Evolutionary conservation across 441 rosid genomes (phyloP).

Genomic region (Euphorbia schlechtendalii): DNA sequence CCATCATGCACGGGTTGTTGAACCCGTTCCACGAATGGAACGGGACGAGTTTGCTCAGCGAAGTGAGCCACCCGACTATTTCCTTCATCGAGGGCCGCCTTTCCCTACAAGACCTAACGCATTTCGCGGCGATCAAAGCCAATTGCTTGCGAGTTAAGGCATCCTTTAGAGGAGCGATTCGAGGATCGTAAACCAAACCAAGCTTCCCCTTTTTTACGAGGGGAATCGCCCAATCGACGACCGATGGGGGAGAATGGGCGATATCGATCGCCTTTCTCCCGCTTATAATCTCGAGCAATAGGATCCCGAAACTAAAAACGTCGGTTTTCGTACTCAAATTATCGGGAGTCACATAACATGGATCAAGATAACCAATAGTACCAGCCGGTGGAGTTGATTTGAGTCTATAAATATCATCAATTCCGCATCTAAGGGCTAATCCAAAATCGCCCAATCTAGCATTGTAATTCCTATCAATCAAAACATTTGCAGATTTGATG

Average conservation of each 20-base stretch:
- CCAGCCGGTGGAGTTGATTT: slow-evolving; percentile 98
- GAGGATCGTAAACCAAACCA: slow-evolving; percentile 65
- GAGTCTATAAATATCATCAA: slow-evolving; percentile 56
- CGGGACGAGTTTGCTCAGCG: slow-evolving; percentile 65
- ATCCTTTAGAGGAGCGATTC: slow-evolving; percentile 55
- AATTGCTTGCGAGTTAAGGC: slow-evolving; percentile 67
- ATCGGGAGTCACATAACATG: slow-evolving; percentile 89
- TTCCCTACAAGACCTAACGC: slow-evolving; percentile 97
- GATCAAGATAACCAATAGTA: slow-evolving; percentile 93
- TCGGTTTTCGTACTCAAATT: slow-evolving; percentile 88
- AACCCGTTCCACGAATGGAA: slow-evolving; percentile 86
- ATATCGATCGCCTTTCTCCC: slow-evolving; percentile 93
- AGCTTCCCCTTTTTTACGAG: slow-evolving; percentile 88
- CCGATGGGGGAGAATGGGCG: slow-evolving; percentile 78
- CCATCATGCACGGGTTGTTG: slow-evolving; percentile 94
- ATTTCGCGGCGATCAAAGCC: slow-evolving; percentile 75
- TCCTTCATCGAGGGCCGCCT: slow-evolving; percentile 87
- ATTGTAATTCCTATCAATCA: slow-evolving; percentile 78
- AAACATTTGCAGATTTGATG: slow-evolving; percentile 88
- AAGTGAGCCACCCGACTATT: slow-evolving; percentile 68
- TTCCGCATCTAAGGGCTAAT: slow-evolving; percentile 77
- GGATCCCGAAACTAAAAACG: slow-evolving; percentile 93
- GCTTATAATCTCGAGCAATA: slow-evolving; percentile 87
- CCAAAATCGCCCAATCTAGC: slow-evolving; percentile 97
- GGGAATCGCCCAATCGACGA: slow-evolving; percentile 97